These are phyloP conservation scores for Medicago lupulina DNA, from an alignment of 306 rosid genomes.

Conservation along the genomic window DNA sequence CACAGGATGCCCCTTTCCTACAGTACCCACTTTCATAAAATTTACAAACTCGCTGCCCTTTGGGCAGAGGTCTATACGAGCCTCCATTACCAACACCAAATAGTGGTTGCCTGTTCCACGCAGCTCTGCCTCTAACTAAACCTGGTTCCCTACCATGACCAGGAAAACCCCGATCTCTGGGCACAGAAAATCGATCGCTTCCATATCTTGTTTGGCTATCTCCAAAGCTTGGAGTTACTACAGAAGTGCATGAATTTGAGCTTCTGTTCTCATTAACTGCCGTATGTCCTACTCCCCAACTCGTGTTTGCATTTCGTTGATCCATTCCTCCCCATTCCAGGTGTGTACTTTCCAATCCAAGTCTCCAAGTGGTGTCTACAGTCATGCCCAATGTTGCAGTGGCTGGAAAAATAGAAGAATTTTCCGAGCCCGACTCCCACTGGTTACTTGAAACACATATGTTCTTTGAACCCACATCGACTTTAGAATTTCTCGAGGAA, in stretches of 20 bases:
- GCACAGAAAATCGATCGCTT: constrained; percentile 57
- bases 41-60: constrained; percentile 92
- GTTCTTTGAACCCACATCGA: constrained; percentile 56
- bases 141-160: constrained; percentile 62
- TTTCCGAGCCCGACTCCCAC: constrained; percentile 60
- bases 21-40: constrained; percentile 79
- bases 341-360: constrained; percentile 58
- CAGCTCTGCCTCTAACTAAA: constrained; percentile 58
- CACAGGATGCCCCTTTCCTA: constrained; percentile 78
- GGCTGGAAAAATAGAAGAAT: constrained; percentile 50
- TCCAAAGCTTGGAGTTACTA: constrained; percentile 47
- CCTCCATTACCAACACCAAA: constrained; percentile 63
- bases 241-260: constrained; percentile 50
- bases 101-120: constrained; percentile 62
- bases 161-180: constrained; percentile 64
- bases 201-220: constrained; percentile 67
- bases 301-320: constrained; percentile 54
- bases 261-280: constrained; percentile 53
- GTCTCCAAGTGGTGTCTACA: constrained; percentile 65
- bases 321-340: constrained; percentile 56
- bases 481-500: constrained; percentile 59
- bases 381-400: constrained; percentile 57
- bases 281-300: constrained; percentile 58
- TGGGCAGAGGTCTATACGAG: constrained; percentile 58
- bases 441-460: constrained; percentile 60